Conservation (phyloP, 306 rosid species). For the Sesbania bispinosa region DNA sequence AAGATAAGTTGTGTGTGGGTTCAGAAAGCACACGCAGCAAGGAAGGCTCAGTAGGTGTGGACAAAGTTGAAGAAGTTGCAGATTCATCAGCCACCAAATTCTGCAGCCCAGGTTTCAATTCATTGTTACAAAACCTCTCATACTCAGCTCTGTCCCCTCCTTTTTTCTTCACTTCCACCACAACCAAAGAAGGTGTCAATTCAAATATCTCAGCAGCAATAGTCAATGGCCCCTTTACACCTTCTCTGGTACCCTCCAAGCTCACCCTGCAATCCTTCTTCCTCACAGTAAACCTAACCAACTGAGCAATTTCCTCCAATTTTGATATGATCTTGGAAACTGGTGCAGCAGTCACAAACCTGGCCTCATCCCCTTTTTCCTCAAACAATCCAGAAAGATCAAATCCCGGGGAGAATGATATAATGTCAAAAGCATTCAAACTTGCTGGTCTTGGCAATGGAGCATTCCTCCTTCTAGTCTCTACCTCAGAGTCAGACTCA, state of each 20-base stretch:
- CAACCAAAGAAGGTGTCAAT: constrained; percentile 71
- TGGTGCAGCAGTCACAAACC: constrained; percentile 72
- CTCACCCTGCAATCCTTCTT: constrained; percentile 88
- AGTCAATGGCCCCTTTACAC: constrained; percentile 79
- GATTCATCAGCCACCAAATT: constrained; percentile 53
- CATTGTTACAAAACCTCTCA: constrained; percentile 57
- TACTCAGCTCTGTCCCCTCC: constrained; percentile 80
- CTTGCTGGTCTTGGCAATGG: constrained; percentile 67
- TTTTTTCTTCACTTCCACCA: constrained; percentile 86
- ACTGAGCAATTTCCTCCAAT: constrained; percentile 75
- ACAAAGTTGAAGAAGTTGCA: constrained; percentile 36
- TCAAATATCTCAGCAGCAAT: constrained; percentile 90
- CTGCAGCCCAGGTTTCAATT: constrained; percentile 64
- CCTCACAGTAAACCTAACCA: constrained; percentile 79
- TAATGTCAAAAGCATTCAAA: constrained; percentile 86
- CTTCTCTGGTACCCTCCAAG: constrained; percentile 77
- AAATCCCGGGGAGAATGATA: constrained; percentile 72
- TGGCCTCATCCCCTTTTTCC: constrained; percentile 69
- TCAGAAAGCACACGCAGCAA: constrained; percentile 30
- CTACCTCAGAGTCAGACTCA: constrained; percentile 47
- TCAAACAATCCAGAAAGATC: constrained; percentile 91
- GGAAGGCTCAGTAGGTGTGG: constrained; percentile 25
- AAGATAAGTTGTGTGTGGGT: not conserved
- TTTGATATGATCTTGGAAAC: constrained; percentile 71
- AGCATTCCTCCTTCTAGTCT: constrained; percentile 23